A percentile compares a stretch with the other conserved stretches of the same genome.
Evolutionary conservation across 768 basidiomycete genomes (phyloP).

Genomic region (Tylopilus sp.): DNA sequence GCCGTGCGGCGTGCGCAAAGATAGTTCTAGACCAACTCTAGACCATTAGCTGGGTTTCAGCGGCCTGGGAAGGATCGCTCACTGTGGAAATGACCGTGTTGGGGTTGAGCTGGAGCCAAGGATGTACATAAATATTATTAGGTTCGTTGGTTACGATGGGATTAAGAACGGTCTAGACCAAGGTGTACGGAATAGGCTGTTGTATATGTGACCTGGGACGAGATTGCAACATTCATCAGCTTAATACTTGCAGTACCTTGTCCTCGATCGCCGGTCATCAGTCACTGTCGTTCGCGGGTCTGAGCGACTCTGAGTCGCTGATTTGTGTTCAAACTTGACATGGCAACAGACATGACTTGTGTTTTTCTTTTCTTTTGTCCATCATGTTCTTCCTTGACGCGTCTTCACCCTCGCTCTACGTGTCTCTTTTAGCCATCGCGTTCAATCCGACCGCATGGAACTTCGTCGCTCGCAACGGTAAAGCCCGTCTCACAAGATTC

Average conservation of each 20-base stretch:
- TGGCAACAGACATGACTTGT: background rate
- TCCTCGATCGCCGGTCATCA: no score
- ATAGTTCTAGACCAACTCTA: constrained; percentile 6
- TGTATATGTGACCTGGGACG: background rate
- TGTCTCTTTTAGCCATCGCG: constrained; percentile 64
- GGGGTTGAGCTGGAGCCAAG: background rate
- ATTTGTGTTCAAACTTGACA: no score
- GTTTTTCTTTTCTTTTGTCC: background rate
- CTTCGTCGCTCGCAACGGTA: constrained; percentile 88
- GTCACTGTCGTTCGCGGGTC: background rate
- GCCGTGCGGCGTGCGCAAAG: constrained; percentile 6
- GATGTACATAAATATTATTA: background rate
- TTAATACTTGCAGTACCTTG: no score
- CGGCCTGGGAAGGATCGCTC: constrained; percentile 13
- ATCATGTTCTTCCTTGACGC: constrained; percentile 44
- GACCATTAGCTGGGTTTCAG: constrained; percentile 14
- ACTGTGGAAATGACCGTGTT: background rate
- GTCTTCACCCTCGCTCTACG: constrained; percentile 58
- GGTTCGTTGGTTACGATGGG: background rate
- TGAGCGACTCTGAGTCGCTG: no score
- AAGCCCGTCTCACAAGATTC: constrained; percentile 18
- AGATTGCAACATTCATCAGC: no score
- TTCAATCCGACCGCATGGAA: constrained; percentile 99
- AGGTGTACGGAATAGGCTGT: no score
- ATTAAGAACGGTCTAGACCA: background rate